These are phyloP conservation scores for Coniochaeta ligniaria DNA, from an alignment of 2,329 filamentous ascomycete genomes.

Conservation along the genomic window DNA sequence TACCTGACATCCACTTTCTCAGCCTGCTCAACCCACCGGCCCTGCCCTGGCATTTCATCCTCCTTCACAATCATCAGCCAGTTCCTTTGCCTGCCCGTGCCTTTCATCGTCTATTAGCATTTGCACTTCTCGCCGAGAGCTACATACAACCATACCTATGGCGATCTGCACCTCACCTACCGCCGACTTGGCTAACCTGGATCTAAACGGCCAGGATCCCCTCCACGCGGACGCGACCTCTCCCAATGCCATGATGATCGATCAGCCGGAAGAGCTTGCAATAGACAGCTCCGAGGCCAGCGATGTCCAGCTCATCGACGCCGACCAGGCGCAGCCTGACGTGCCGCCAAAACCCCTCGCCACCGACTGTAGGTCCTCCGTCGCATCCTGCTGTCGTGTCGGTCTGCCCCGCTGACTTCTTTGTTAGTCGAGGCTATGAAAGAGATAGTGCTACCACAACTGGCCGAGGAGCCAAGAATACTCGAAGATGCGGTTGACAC, in stretches of 20 bases:
- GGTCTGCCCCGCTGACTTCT: slow-evolving; percentile 9
- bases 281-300: slow-evolving; percentile 42
- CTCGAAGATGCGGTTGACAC: slow-evolving; percentile 70
- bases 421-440: slow-evolving; percentile 73
- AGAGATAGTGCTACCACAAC: slow-evolving; percentile 65
- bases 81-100: not conserved
- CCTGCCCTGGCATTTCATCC: not conserved
- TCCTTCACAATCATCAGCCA: not conserved
- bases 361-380: slow-evolving; percentile 41
- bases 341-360: slow-evolving; percentile 31
- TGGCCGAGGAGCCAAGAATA: slow-evolving; percentile 69
- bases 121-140: not conserved
- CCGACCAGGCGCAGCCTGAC: slow-evolving; percentile 39
- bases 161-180: slow-evolving; percentile 6
- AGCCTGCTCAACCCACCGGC: not conserved
- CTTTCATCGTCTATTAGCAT: not conserved
- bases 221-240: slow-evolving; percentile 44
- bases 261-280: slow-evolving; percentile 44
- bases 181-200: slow-evolving; percentile 15
- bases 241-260: slow-evolving; percentile 50
- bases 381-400: slow-evolving; percentile 6
- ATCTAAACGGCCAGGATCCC: slow-evolving; percentile 29
- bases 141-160: not conserved
- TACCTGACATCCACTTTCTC: not conserved
- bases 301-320: slow-evolving; percentile 45